phyloP scores from a whole-genome alignment of 2,329 filamentous ascomycete genomes.

The Pseudogymnoascus sp. region DNA sequence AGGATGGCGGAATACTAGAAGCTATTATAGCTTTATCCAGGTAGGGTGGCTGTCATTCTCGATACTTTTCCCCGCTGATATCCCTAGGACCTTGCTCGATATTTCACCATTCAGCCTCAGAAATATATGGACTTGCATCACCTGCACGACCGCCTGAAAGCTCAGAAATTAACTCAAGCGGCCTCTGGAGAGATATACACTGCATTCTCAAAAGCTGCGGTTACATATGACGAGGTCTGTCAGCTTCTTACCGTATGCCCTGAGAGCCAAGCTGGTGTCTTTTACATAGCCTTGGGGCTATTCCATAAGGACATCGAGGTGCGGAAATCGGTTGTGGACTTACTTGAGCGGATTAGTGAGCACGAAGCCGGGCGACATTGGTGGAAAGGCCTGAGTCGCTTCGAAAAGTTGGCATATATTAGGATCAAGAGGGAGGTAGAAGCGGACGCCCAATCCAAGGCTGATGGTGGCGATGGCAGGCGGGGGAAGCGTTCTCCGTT shows the following conservation, averaged over 20 bases:
- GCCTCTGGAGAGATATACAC: slow-evolving; percentile 81
- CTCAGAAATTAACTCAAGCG: slow-evolving; percentile 65
- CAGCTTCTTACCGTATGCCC: slow-evolving; percentile 75
- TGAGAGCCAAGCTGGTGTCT: slow-evolving; percentile 78
- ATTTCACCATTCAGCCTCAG: slow-evolving; percentile 29
- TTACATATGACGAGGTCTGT: slow-evolving; percentile 76
- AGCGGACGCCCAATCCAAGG: slow-evolving; percentile 31
- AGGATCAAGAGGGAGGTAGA: slow-evolving; percentile 64
- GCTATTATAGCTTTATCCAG: slow-evolving; percentile 93
- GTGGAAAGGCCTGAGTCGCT: slow-evolving; percentile 78
- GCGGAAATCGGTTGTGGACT: slow-evolving; percentile 63
- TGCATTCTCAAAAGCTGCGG: slow-evolving; percentile 65
- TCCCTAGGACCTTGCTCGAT: not conserved
- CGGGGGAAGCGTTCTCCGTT: slow-evolving; percentile 6
- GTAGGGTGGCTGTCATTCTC: slow-evolving; percentile 36
- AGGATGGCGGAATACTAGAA: slow-evolving; percentile 91
- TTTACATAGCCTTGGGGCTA: slow-evolving; percentile 82
- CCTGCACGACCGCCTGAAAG: slow-evolving; percentile 82
- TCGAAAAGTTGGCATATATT: slow-evolving; percentile 78
- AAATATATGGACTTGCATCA: slow-evolving; percentile 83
- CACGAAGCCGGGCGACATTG: slow-evolving; percentile 92
- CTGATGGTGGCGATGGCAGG: not conserved
- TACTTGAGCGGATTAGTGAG: slow-evolving; percentile 72
- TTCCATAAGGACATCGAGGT: slow-evolving; percentile 85
- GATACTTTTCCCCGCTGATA: not conserved